Percentiles rank a stretch among this genome's conserved stretches.
Conservation (phyloP, 306 rosid genomes). For the Acacia crassicarpa region DNA sequence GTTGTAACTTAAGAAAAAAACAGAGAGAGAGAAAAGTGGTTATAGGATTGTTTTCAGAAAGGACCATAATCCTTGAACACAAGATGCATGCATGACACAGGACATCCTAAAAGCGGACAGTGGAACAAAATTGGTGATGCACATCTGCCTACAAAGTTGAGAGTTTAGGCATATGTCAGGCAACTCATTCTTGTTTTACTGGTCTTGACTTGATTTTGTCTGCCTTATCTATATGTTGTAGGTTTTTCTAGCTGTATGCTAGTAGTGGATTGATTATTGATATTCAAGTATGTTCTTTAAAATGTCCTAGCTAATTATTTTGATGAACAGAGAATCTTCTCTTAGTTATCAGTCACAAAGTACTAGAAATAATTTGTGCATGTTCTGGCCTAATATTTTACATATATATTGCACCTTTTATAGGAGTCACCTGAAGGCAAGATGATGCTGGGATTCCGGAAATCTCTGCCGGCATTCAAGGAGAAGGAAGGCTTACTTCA, state of each 20-base stretch:
- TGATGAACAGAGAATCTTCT: neutral
- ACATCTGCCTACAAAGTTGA: too few species aligned
- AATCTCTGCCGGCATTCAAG: constrained; percentile 77
- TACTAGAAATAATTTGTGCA: constrained; percentile 20
- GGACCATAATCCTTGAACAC: too few species aligned
- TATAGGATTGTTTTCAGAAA: too few species aligned
- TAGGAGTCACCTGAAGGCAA: constrained; percentile 88
- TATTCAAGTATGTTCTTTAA: neutral
- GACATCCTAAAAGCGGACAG: too few species aligned
- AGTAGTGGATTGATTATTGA: neutral
- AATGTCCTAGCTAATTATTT: neutral
- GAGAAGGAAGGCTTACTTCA: constrained; percentile 79
- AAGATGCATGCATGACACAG: too few species aligned
- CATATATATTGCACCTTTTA: constrained; percentile 15
- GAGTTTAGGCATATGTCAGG: too few species aligned
- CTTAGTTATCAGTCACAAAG: constrained; percentile 17
- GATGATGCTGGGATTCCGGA: constrained; percentile 76
- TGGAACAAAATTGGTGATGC: too few species aligned
- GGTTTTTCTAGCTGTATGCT: neutral
- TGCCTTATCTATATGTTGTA: neutral
- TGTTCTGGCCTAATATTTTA: constrained; percentile 4
- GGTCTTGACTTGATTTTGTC: neutral
- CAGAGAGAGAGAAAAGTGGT: too few species aligned
- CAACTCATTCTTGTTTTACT: too few species aligned
- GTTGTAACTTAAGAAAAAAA: too few species aligned